phyloP scores from a whole-genome alignment of 495 filamentous ascomycete species.

The Aspergillus homomorphus region DNA sequence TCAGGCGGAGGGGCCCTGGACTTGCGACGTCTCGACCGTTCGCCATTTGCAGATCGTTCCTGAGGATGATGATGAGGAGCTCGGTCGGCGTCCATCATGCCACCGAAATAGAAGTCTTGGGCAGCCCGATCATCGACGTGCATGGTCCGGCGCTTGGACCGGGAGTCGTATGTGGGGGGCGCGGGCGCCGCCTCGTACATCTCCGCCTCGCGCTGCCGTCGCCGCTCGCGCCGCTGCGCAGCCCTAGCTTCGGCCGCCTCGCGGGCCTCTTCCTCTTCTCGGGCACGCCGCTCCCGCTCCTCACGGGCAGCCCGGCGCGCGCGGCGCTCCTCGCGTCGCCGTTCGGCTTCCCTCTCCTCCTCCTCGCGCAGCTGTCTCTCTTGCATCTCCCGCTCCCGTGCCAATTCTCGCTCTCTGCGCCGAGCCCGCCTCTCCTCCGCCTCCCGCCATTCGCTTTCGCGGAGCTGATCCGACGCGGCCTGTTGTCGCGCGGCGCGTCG shows the following conservation, averaged over 20 bases:
- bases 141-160: slow-evolving; percentile 34
- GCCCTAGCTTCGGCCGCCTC: slow-evolving; percentile 41
- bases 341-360: slow-evolving; percentile 42
- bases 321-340: slow-evolving; percentile 44
- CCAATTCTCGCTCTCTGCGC: slow-evolving; percentile 40
- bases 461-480: slow-evolving; percentile 33
- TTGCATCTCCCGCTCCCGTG: slow-evolving; percentile 36
- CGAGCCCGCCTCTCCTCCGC: slow-evolving; percentile 44
- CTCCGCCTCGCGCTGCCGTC: slow-evolving; percentile 39
- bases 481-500: slow-evolving; percentile 37
- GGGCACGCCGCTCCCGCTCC: slow-evolving; percentile 44
- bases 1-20: slow-evolving; percentile 24
- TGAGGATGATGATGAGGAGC: slow-evolving; percentile 15
- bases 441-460: slow-evolving; percentile 40
- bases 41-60: slow-evolving; percentile 27
- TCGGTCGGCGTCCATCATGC: slow-evolving; percentile 18
- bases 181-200: no score
- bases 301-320: slow-evolving; percentile 48
- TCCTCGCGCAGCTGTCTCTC: slow-evolving; percentile 45
- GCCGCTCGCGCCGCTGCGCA: slow-evolving; percentile 41
- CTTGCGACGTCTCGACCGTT: slow-evolving; percentile 30
- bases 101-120: slow-evolving; percentile 21
- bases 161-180: slow-evolving; percentile 22
- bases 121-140: slow-evolving; percentile 30
- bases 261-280: slow-evolving; percentile 47